These are phyloP conservation scores for Alisma plantagoaquatica DNA, from an alignment of 106 monocot species.

Conservation along the genomic window DNA sequence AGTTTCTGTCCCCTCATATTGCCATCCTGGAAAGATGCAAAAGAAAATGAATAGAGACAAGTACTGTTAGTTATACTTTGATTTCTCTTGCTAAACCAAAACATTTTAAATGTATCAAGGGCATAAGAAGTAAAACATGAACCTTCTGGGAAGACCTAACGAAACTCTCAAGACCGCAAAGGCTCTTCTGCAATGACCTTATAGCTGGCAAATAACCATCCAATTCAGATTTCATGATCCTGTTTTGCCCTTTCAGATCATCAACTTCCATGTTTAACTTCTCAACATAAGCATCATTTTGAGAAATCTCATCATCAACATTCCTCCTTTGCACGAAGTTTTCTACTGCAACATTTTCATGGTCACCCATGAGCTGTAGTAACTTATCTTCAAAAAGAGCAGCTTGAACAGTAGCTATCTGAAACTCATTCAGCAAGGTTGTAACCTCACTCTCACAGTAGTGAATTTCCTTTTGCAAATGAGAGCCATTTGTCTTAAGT, in stretches of 20 bases:
- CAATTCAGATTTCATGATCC: slow-evolving; percentile 34
- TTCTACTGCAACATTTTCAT: slow-evolving; percentile 25
- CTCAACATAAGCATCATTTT: slow-evolving; percentile 18
- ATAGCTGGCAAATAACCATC: slow-evolving; percentile 34
- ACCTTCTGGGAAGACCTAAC: slow-evolving; percentile 14
- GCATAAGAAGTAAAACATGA: slow-evolving; percentile 1
- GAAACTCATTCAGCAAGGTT: slow-evolving; percentile 22
- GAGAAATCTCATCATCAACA: slow-evolving; percentile 29
- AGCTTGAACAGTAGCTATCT: slow-evolving; percentile 23
- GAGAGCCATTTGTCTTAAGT: slow-evolving; percentile 15
- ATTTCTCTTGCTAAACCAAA: slow-evolving; percentile 2
- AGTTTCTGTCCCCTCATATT: not conserved
- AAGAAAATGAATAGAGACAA: too few species aligned
- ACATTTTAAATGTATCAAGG: not conserved
- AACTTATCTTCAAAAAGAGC: slow-evolving; percentile 37
- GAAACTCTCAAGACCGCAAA: slow-evolving; percentile 34
- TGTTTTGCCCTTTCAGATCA: slow-evolving; percentile 40
- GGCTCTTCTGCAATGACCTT: slow-evolving; percentile 24
- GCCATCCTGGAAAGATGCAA: too few species aligned
- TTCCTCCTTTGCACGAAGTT: slow-evolving; percentile 16
- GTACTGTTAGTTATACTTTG: too few species aligned
- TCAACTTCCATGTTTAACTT: slow-evolving; percentile 32
- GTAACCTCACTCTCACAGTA: slow-evolving; percentile 28
- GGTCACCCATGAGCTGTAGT: slow-evolving; percentile 30
- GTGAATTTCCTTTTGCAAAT: slow-evolving; percentile 24